Base-by-base conservation (phyloP, 768 basidiomycete species). In the Leccinum variicolor region DNA sequence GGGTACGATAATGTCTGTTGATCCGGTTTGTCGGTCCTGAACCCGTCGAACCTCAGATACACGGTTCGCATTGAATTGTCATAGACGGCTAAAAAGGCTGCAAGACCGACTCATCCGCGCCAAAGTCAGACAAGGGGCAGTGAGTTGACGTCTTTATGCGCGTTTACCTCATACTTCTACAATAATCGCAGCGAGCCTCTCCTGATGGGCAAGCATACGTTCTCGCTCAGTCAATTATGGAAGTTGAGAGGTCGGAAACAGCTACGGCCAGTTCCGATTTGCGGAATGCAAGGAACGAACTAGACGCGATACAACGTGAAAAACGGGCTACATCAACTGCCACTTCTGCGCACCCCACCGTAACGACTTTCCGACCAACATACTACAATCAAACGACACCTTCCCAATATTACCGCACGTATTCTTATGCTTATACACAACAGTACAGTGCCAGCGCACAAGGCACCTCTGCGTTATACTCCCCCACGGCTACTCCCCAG, bases 231-330 rank as follows among this genome's bases (percentile, higher is more conserved):
- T 79, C 81, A 33, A 75, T 85, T 45, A 62, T 90, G 50, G 90
- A 92, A 54, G 72, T 77, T 0, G 89, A 92, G 59, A 83, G 89
- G 21, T 71, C 79, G 11, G 87, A 88, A 60, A 83, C 81, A 11
- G 75, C 83, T 1, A 66, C 75, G 53, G 67, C 89, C 23, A 83
- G 75, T 54, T 77, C 77, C 23, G 86, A 90, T 62, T 72, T 90
- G 52, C 83, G 86, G 55, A 76, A 76, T 34, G 83, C 83, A 23
- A 80, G 86, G 31, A 74, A 80, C 43, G 87, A 90, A 59, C 73
- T 85, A 53, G 90, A 92, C 64, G 81, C 80, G 54, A 67, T 86
- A 53, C 85, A 90, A 62, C 80, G 85, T 59, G 86, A 88, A 73
- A 88, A 86, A 69, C 86, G 86, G 29, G 75, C 77, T n/a, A 48